Conservation (phyloP, 1,284 basidiomycete genomes). For the Puccinia hordei region DNA sequence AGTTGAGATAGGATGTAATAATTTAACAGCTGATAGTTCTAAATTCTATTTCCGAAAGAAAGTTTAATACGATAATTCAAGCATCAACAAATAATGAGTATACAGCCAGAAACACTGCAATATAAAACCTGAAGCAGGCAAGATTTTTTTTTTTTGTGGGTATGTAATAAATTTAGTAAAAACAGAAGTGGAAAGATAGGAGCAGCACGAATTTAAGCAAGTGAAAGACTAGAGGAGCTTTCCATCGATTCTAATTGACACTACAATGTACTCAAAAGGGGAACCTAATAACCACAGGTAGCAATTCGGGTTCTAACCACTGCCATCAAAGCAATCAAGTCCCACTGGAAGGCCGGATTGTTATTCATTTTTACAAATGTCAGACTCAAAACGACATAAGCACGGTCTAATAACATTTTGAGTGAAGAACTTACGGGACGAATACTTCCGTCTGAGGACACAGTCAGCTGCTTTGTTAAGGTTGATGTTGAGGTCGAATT, state of each 20-base stretch:
- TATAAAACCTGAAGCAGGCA: background rate
- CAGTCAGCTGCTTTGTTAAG: conserved; percentile 12
- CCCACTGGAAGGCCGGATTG: background rate
- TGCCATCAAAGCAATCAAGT: conserved; percentile 33
- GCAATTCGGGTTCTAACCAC: background rate
- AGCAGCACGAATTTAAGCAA: background rate
- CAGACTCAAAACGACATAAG: background rate
- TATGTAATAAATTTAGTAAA: background rate
- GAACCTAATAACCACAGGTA: conserved; percentile 8
- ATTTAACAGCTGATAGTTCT: no score
- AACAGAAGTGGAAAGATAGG: background rate
- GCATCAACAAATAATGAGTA: no score
- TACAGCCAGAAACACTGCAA: background rate
- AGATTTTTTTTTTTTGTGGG: background rate
- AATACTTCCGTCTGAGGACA: conserved; percentile 17
- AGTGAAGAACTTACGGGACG: background rate
- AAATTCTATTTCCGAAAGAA: no score
- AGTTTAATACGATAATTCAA: no score
- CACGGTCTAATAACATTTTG: no score
- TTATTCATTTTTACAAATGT: background rate
- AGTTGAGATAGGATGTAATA: no score
- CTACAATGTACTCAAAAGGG: background rate
- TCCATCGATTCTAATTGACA: background rate
- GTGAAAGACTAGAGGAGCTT: background rate
- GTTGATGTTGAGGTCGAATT: background rate